These are phyloP conservation scores for Zymoseptoria crescenta DNA, from an alignment of 2,329 filamentous ascomycete genomes.

Conservation along the genomic window DNA sequence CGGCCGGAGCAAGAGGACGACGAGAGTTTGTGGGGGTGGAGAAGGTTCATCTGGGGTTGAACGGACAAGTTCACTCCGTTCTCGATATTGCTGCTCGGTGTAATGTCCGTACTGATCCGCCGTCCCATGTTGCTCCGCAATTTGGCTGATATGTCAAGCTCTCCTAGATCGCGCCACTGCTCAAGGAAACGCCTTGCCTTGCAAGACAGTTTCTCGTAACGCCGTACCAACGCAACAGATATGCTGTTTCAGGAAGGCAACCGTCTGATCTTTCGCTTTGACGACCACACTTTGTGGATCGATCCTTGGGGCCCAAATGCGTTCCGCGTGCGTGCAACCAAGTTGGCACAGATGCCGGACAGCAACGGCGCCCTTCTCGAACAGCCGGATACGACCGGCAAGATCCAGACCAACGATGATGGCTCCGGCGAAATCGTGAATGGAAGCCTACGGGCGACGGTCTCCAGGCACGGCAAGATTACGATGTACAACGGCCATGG, in stretches of 20 bases:
- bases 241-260: conserved; percentile 42
- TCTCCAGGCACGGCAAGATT: conserved; percentile 45
- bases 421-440: conserved; percentile 38
- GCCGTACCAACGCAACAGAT: neutral
- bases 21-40: neutral
- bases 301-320: conserved; percentile 45
- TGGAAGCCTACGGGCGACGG: conserved; percentile 41
- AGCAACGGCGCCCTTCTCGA: conserved; percentile 37
- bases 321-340: conserved; percentile 42
- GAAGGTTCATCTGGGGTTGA: neutral
- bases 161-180: neutral
- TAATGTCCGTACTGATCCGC: neutral
- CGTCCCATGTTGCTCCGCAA: neutral
- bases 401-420: conserved; percentile 11
- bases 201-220: neutral
- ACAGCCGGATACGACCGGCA: conserved; percentile 2
- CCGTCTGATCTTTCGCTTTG: conserved; percentile 52
- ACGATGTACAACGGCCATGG: conserved; percentile 37
- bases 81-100: neutral
- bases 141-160: neutral
- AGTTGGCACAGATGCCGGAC: conserved; percentile 29
- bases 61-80: neutral
- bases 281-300: conserved; percentile 43
- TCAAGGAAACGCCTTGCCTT: neutral
- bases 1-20: neutral